A percentile compares a stretch with the other conserved stretches of the same genome.
phyloP scores from a whole-genome alignment of 495 filamentous ascomycete genomes.

The Daldinia loculata region DNA sequence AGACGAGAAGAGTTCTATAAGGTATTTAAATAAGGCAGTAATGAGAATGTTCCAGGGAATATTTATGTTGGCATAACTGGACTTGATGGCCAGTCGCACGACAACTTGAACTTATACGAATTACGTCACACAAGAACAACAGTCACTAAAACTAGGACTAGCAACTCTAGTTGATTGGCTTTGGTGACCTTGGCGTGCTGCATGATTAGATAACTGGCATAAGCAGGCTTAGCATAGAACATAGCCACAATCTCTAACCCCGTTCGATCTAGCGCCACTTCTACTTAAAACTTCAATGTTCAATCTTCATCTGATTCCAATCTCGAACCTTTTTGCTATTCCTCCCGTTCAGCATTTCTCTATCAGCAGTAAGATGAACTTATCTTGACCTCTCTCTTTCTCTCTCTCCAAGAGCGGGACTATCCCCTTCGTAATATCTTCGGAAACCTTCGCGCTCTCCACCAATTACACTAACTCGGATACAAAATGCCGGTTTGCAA shows the following conservation, averaged over 20 bases:
- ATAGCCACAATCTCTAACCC: background rate
- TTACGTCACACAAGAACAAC: constrained; percentile 26
- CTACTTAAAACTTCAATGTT: background rate
- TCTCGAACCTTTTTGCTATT: too few relatives aligned
- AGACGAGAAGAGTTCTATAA: background rate
- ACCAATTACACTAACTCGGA: background rate
- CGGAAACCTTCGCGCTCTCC: too few relatives aligned
- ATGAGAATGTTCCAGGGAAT: background rate
- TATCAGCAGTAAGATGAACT: too few relatives aligned
- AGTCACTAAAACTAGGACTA: constrained; percentile 8
- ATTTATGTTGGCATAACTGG: constrained; percentile 2
- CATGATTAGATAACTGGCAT: background rate
- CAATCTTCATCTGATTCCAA: background rate
- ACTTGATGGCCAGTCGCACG: background rate
- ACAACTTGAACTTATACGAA: background rate
- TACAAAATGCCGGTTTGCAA: background rate
- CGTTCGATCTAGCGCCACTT: background rate
- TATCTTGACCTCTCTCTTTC: too few relatives aligned
- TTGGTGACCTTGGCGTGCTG: background rate
- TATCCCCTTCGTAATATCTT: too few relatives aligned
- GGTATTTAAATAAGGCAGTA: background rate
- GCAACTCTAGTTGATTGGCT: constrained; percentile 3
- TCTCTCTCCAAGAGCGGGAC: too few relatives aligned
- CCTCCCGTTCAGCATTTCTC: too few relatives aligned
- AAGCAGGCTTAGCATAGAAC: background rate